phyloP scores from a whole-genome alignment of 768 basidiomycete species.

The Lyophyllum decastes region DNA sequence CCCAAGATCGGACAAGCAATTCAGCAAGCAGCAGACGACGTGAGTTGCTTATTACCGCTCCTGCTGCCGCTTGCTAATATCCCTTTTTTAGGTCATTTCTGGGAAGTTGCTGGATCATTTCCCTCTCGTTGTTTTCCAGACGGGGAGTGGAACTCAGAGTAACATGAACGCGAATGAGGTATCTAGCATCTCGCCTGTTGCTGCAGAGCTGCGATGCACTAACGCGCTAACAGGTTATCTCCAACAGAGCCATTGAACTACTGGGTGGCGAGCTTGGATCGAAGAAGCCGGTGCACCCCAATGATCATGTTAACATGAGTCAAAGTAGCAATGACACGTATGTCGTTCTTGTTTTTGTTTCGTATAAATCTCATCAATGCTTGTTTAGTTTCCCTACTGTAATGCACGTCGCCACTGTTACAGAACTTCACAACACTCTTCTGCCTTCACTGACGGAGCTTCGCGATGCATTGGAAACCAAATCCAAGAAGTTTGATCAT shows the following conservation, averaged over 20 bases:
- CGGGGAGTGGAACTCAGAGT: slow-evolving; percentile 97
- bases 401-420: slow-evolving; percentile 97
- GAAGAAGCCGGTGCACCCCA: slow-evolving; percentile 97
- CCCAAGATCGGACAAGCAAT: slow-evolving; percentile 86
- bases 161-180: slow-evolving; percentile 99
- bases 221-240: slow-evolving; percentile 73
- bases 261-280: slow-evolving; percentile 94
- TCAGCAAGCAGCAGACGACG: slow-evolving; percentile 92
- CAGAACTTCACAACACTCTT: slow-evolving; percentile 76
- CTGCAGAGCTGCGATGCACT: neutral
- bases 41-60: slow-evolving; percentile 29
- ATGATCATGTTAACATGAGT: slow-evolving; percentile 99
- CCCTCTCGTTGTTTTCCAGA: slow-evolving; percentile 98
- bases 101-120: slow-evolving; percentile 95
- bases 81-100: slow-evolving; percentile 76
- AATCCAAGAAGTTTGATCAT: slow-evolving; percentile 79
- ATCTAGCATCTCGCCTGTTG: neutral
- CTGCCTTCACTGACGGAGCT: slow-evolving; percentile 87
- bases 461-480: slow-evolving; percentile 80
- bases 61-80: neutral
- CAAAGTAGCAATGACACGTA: slow-evolving; percentile 99
- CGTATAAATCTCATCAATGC: neutral
- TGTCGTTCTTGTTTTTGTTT: slow-evolving; percentile 27
- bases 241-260: slow-evolving; percentile 96
- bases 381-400: slow-evolving; percentile 88